Evolutionary conservation across 805 yeast genomes (phyloP), one percentile per base, ranked within the genome.

Genomic region (Starmerella floricola): DNA sequence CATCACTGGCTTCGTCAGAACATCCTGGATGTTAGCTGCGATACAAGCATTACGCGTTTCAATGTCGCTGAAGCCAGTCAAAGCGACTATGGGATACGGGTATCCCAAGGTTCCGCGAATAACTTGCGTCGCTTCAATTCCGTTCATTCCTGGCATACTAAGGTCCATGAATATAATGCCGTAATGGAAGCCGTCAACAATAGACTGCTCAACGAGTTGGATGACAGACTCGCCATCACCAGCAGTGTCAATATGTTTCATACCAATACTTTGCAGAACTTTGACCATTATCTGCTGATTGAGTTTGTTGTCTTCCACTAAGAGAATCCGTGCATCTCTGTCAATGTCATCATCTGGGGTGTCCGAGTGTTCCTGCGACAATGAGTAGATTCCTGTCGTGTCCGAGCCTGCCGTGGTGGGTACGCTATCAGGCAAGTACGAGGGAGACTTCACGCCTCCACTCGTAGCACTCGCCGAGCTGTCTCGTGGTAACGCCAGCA

Each of bases 41-140:
- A 78, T 56, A 60, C 95, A 87, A 45, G 74, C 88, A 51, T 74
- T 76, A 31, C 79, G 82, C 53, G 88, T 87, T 38, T 86, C 77
- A 50, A 82, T 83, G 61, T 87, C 96, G 1, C 94, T 93, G 65
- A 79, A 87, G 1, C 95, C 95, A 0, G 96, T 87, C 43, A 87
- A 65, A 0, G 95, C 96, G 34, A 87, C 86, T 44, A 88, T 86
- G 0, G 95, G 95, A 15, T 72, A 72, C 1, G 62, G 61, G 56
- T 73, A 86, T 4, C 71, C 66, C 41, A 82, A 61, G 30, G 79
- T 76, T n/a, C 69, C 63, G 36, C 94, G 66, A 30, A 87, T 80
- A 56, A 71, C 66, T 24, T 56, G 53, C 3, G 63, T 54, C 12
- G 63, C 62, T 5, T 54, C 55, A 24, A 59, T 45, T 1, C 63